A percentile compares a stretch with the other conserved stretches of the same genome.
These are phyloP conservation scores for Plectranthus barbatus DNA, from an alignment of 257 asterid genomes.

Conservation along the genomic window DNA sequence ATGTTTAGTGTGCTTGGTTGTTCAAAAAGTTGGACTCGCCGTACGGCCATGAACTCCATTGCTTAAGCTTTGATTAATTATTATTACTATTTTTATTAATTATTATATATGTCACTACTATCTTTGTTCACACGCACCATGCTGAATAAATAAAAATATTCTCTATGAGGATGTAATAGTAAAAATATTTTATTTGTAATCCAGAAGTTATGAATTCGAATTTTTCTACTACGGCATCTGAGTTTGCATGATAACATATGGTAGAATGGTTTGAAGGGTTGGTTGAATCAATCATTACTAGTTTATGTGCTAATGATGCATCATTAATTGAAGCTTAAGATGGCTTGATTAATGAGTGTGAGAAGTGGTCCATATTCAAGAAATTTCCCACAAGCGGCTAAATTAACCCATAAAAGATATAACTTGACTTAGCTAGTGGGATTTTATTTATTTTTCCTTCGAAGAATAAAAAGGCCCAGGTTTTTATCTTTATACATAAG, in stretches of 20 bases:
- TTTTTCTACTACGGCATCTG: no score
- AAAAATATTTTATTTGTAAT: no score
- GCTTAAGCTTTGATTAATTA: neutral
- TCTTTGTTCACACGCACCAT: no score
- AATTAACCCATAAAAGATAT: neutral
- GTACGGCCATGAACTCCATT: neutral
- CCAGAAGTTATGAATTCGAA: no score
- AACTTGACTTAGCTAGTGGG: neutral
- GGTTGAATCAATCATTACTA: conserved; percentile 21
- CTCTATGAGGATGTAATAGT: no score
- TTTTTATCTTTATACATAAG: neutral
- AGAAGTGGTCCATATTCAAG: conserved; percentile 24
- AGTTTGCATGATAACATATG: neutral
- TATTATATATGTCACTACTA: neutral
- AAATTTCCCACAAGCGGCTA: conserved; percentile 10
- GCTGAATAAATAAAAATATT: no score
- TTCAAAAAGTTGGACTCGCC: neutral
- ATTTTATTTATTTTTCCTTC: neutral
- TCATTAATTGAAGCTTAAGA: conserved; percentile 13
- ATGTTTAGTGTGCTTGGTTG: conserved; percentile 5
- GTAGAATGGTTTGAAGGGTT: neutral
- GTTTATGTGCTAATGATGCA: conserved; percentile 18
- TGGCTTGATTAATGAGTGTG: conserved; percentile 8
- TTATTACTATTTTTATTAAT: neutral
- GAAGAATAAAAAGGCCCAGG: neutral